Percentiles rank a stretch among this genome's conserved stretches.
Conservation (phyloP, 768 basidiomycete species). For the Tulasnella sp. region DNA sequence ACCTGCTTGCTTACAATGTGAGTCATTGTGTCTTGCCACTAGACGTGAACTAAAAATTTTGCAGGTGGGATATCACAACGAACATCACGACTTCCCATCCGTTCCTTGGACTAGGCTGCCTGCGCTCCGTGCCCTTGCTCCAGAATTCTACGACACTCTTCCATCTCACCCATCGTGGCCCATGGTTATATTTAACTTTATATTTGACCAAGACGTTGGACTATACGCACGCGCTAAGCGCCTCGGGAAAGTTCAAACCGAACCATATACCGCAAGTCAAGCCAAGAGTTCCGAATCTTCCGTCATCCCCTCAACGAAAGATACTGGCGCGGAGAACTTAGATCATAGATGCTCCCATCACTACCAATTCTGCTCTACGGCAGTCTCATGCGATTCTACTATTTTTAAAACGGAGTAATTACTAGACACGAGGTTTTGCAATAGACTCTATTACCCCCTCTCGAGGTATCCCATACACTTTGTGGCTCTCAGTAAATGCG, state of each 20-base stretch:
- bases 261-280: not conserved
- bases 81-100: conserved; percentile 98
- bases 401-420: not conserved
- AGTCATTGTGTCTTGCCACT: conserved; percentile 24
- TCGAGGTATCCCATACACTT: not conserved
- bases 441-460: not conserved
- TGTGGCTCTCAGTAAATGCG: conserved; percentile 30
- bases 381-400: not conserved
- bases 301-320: too few species aligned
- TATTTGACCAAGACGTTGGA: conserved; percentile 77
- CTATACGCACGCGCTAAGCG: conserved; percentile 83
- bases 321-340: too few species aligned
- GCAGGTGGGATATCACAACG: conserved; percentile 96
- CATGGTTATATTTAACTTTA: conserved; percentile 89
- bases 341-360: too few species aligned
- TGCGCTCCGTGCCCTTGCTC: conserved; percentile 65
- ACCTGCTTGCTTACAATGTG: conserved; percentile 86
- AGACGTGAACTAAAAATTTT: conserved; percentile 2
- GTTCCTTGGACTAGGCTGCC: conserved; percentile 91
- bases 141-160: conserved; percentile 82
- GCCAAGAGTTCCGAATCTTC: not conserved
- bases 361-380: not conserved
- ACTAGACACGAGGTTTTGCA: too few species aligned
- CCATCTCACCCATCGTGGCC: conserved; percentile 89
- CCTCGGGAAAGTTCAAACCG: not conserved